Evolutionary conservation across 768 basidiomycete species (phyloP), one percentile per base, ranked within the genome.

Genomic region (Candolleomyces efflorescens): DNA sequence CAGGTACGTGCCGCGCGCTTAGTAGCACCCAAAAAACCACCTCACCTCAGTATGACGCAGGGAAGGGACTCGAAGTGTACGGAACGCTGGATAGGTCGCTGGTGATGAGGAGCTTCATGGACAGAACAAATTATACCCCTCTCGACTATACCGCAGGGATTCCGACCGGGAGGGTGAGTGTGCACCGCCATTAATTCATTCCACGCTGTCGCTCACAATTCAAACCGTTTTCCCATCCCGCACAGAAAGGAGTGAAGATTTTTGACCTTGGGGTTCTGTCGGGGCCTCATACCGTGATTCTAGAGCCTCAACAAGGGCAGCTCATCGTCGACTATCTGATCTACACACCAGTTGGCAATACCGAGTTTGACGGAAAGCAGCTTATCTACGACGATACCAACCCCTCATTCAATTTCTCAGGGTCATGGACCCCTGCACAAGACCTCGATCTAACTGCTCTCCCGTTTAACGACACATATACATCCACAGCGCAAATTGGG

Each of bases 351-450:
- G 51, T 46, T 37, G 57, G 27, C 41, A 58, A 53, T 23, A 53
- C 57, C 6, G 11, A 27, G 9, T 36, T 53, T 18, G 32, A 53
- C 43, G 57, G 57, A 10, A 43, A 45, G 36, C 37, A 44, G n/a
- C 57, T 58, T 41, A 38, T 58, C 13, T 58, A 44, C 44, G 57
- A 58, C 37, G 57, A 58, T 18, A 47, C 43, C 32, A 48, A 58
- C 43, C 43, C 32, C 11, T 45, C 50, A 15, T 23, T 58, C 27
- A 58, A 52, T 22, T 58, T 45, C 27, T 27, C 50, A 20, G 57
- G 57, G 17, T 9, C 49, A 9, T 58, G 57, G 57, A 58, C 38
- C 7, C 47, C 49, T 2, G 27, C 18, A 4, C 13, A 15, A 2
- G 3, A 15, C 11, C 22, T 44, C 23, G 51, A 58, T 10, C 37